Evolutionary conservation across 306 rosid species (phyloP).

Genomic region (Styphnolobium japonicum): DNA sequence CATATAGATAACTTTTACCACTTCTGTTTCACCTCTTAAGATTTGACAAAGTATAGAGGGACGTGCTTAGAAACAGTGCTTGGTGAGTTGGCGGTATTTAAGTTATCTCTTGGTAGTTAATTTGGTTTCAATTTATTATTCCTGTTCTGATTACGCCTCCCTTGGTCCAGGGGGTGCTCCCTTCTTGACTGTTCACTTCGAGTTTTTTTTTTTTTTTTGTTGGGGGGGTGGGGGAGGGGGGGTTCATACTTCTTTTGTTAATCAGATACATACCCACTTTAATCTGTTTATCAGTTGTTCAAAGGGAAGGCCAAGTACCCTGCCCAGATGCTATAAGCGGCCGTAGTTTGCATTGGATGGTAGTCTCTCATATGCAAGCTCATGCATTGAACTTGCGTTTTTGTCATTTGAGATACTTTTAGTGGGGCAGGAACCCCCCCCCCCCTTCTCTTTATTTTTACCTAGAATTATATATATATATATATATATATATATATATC

Average conservation of each 20-base stretch:
- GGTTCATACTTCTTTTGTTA: not conserved
- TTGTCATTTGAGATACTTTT: not conserved
- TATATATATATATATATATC: too few relatives aligned
- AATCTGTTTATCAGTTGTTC: not conserved
- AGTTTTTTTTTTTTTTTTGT: not conserved
- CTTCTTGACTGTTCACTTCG: not conserved
- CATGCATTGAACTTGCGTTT: too few relatives aligned
- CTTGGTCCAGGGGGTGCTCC: not conserved
- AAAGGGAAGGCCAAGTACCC: not conserved
- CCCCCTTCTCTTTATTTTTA: too few relatives aligned
- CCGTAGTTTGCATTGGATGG: not conserved
- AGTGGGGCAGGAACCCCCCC: too few relatives aligned
- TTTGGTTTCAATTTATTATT: not conserved
- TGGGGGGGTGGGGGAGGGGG: too few relatives aligned
- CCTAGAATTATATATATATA: too few relatives aligned
- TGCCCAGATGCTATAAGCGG: not conserved
- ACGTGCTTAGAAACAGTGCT: slow-evolving; percentile 20
- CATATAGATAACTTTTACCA: slow-evolving; percentile 22
- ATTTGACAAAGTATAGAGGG: slow-evolving; percentile 8
- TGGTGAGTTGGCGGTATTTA: slow-evolving; percentile 2
- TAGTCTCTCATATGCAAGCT: too few relatives aligned
- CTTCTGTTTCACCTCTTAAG: slow-evolving; percentile 11
- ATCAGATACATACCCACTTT: too few relatives aligned
- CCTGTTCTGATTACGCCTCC: not conserved
- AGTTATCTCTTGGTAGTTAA: not conserved